These are phyloP conservation scores for Apiospora arundinis DNA, from an alignment of 2,329 filamentous ascomycete genomes.

Conservation along the genomic window DNA sequence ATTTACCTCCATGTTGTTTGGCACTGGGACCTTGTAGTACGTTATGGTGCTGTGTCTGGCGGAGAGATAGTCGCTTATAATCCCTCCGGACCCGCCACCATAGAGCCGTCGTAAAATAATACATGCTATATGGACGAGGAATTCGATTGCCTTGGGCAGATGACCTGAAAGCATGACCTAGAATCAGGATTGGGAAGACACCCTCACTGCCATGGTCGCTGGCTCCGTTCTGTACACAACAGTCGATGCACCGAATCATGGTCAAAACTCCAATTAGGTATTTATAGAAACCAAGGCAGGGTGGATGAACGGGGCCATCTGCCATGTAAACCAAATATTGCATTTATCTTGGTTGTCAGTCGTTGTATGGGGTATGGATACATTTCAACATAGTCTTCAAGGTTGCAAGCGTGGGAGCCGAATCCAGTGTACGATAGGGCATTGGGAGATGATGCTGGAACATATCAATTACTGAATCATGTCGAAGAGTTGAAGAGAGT, in stretches of 20 bases:
- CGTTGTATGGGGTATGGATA: too few relatives aligned
- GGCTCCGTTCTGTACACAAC: not conserved
- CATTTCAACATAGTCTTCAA: too few relatives aligned
- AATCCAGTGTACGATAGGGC: too few relatives aligned
- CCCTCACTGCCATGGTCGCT: not conserved
- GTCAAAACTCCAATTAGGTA: too few relatives aligned
- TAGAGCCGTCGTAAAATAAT: not conserved
- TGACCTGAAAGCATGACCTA: too few relatives aligned
- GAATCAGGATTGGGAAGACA: not conserved
- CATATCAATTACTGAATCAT: too few relatives aligned
- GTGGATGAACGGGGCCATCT: too few relatives aligned
- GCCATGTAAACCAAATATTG: too few relatives aligned
- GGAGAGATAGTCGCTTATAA: not conserved
- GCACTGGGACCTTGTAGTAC: not conserved
- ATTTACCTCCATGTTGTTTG: not conserved
- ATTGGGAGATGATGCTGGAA: too few relatives aligned
- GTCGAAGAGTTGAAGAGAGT: not conserved
- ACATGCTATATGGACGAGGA: not conserved
- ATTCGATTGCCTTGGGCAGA: not conserved
- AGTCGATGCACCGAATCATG: not conserved
- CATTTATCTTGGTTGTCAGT: too few relatives aligned
- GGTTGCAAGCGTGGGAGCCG: too few relatives aligned
- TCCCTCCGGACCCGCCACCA: not conserved
- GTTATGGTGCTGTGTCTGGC: not conserved
- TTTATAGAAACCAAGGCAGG: too few relatives aligned